These are phyloP conservation scores for Phytopythium chamaehyphon DNA, from an alignment of 352 stramenopile species.

Conservation along the genomic window DNA sequence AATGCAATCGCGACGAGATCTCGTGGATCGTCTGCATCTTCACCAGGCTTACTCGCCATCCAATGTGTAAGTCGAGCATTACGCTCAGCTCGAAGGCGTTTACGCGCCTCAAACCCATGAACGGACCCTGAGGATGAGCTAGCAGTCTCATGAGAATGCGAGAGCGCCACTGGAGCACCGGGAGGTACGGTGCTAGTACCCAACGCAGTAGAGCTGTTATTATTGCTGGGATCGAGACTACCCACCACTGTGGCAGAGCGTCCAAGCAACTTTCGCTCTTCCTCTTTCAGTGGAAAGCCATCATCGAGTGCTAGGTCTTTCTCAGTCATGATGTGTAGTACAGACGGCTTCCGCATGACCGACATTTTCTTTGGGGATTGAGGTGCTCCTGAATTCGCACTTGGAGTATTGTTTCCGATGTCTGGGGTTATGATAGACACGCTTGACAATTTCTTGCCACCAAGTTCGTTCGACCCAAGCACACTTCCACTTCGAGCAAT, in stretches of 20 bases:
- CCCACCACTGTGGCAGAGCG: background rate
- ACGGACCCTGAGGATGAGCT: slow-evolving; percentile 26
- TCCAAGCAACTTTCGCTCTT: slow-evolving; percentile 31
- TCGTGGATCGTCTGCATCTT: slow-evolving; percentile 87
- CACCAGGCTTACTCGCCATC: slow-evolving; percentile 71
- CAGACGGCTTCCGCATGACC: slow-evolving; percentile 51
- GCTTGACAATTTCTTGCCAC: too few species aligned
- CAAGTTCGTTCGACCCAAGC: background rate
- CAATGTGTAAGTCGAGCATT: slow-evolving; percentile 61
- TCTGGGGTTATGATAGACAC: background rate
- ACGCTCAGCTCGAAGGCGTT: slow-evolving; percentile 64
- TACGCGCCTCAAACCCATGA: slow-evolving; percentile 80
- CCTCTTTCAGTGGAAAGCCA: slow-evolving; percentile 55
- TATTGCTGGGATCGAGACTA: background rate
- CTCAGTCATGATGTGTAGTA: slow-evolving; percentile 63
- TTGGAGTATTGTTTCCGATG: too few species aligned
- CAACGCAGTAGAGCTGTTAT: background rate
- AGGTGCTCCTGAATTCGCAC: slow-evolving; percentile 7
- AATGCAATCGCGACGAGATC: slow-evolving; percentile 90
- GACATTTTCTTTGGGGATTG: slow-evolving; percentile 13
- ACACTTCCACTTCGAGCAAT: background rate
- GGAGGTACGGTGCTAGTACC: slow-evolving; percentile 3
- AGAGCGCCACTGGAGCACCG: slow-evolving; percentile 12
- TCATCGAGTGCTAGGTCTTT: slow-evolving; percentile 41
- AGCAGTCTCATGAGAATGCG: background rate